Percentiles rank a stretch among this genome's conserved stretches.
Evolutionary conservation across 2,329 filamentous ascomycete genomes (phyloP).

Genomic region (Tetracladium maxilliforme): DNA sequence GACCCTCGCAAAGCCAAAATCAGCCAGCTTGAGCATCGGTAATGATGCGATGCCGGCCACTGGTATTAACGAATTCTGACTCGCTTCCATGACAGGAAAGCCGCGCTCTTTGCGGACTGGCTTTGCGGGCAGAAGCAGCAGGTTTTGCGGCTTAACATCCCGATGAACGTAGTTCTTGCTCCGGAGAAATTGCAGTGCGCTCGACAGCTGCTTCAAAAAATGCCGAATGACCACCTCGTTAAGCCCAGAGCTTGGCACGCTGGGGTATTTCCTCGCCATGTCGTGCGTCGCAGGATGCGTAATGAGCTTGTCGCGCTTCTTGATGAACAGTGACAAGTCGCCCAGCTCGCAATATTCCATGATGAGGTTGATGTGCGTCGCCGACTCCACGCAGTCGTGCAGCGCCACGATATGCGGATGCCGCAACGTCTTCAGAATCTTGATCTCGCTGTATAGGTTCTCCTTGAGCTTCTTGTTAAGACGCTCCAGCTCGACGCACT

Average conservation of each 20-base stretch:
- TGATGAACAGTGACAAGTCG: conserved; percentile 90
- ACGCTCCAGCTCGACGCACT: conserved; percentile 82
- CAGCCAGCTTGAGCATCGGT: conserved; percentile 93
- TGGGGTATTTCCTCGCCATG: conserved; percentile 89
- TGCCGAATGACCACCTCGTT: conserved; percentile 95
- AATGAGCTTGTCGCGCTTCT: conserved; percentile 70
- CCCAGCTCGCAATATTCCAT: conserved; percentile 99
- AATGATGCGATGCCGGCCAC: conserved; percentile 68
- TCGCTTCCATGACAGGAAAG: conserved; percentile 61
- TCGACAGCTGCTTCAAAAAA: conserved; percentile 88
- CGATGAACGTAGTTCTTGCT: conserved; percentile 82
- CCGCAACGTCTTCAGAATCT: conserved; percentile 83
- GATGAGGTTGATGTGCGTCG: conserved; percentile 82
- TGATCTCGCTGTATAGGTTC: conserved; percentile 88
- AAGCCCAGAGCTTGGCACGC: conserved; percentile 66
- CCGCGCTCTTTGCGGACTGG: conserved; percentile 19
- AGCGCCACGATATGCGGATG: conserved; percentile 96
- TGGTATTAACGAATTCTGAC: conserved; percentile 68
- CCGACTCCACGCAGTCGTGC: conserved; percentile 82
- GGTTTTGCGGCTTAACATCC: conserved; percentile 94
- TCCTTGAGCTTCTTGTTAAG: conserved; percentile 94
- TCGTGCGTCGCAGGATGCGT: conserved; percentile 72
- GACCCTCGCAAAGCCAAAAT: conserved; percentile 95
- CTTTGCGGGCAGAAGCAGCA: conserved; percentile 78
- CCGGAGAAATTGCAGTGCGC: conserved; percentile 79